These are phyloP conservation scores for Canavalia gladiata DNA, from an alignment of 306 rosid genomes.

Conservation along the genomic window DNA sequence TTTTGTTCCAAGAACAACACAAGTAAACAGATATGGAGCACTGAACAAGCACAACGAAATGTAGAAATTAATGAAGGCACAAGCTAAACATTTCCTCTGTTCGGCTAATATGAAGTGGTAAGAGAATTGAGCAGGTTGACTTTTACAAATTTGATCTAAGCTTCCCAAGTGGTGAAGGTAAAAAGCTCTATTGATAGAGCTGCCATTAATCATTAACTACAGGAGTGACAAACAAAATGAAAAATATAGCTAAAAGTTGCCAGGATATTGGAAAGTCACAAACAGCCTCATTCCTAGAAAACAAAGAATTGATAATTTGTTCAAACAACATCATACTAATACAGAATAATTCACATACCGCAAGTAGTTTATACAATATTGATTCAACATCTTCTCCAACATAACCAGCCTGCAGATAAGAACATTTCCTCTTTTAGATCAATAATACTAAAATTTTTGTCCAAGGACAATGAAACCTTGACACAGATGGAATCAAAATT, in stretches of 20 bases:
- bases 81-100: too few species aligned
- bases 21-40: too few species aligned
- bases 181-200: not conserved
- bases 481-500: constrained; percentile 9
- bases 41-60: too few species aligned
- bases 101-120: too few species aligned
- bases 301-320: not conserved
- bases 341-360: constrained; percentile 60
- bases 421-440: constrained; percentile 51
- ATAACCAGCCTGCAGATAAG: constrained; percentile 84
- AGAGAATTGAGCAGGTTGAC: too few species aligned
- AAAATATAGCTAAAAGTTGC: not conserved
- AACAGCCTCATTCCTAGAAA: constrained; percentile 3
- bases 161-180: not conserved
- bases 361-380: constrained; percentile 80
- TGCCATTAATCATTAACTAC: not conserved
- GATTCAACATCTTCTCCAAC: constrained; percentile 97
- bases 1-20: too few species aligned
- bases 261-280: not conserved
- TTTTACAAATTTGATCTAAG: too few species aligned
- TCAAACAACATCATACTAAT: constrained; percentile 24
- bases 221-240: not conserved
- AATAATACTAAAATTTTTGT: constrained; percentile 20
- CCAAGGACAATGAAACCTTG: constrained; percentile 29
- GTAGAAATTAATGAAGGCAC: too few species aligned